Evolutionary conservation across 192 early-diverging fungal species (phyloP).

Genomic region (Chytriomyces hyalinus): DNA sequence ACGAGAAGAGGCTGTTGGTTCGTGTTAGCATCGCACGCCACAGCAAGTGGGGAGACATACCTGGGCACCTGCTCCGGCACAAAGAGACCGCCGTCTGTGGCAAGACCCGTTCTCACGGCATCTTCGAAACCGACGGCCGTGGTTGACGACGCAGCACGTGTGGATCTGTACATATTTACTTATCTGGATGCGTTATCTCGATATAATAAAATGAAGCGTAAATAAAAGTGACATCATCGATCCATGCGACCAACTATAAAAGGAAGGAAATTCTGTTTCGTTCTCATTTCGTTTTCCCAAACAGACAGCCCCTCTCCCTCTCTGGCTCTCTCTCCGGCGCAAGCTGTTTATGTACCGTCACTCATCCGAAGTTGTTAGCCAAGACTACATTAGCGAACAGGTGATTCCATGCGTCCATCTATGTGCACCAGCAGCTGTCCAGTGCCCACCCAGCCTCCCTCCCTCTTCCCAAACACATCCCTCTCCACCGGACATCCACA

Average conservation of each 20-base stretch:
- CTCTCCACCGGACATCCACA: background rate
- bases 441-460: too few relatives aligned
- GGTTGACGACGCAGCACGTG: conserved; percentile 58
- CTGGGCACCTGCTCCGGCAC: conserved; percentile 84
- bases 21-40: background rate
- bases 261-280: too few relatives aligned
- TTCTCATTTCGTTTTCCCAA: too few relatives aligned
- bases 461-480: too few relatives aligned
- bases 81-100: conserved; percentile 93
- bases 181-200: too few relatives aligned
- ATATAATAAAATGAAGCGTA: background rate
- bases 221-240: too few relatives aligned
- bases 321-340: background rate
- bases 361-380: conserved; percentile 23
- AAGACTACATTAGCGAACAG: background rate
- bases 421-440: background rate
- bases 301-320: too few relatives aligned
- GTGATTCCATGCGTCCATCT: background rate
- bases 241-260: too few relatives aligned
- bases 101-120: conserved; percentile 89
- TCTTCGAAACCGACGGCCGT: conserved; percentile 77
- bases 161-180: conserved; percentile 73
- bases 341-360: conserved; percentile 28
- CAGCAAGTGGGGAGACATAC: conserved; percentile 40
- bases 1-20: background rate